Evolutionary conservation across 805 yeast species (phyloP).

Genomic region (Yueomyces sinensis): DNA sequence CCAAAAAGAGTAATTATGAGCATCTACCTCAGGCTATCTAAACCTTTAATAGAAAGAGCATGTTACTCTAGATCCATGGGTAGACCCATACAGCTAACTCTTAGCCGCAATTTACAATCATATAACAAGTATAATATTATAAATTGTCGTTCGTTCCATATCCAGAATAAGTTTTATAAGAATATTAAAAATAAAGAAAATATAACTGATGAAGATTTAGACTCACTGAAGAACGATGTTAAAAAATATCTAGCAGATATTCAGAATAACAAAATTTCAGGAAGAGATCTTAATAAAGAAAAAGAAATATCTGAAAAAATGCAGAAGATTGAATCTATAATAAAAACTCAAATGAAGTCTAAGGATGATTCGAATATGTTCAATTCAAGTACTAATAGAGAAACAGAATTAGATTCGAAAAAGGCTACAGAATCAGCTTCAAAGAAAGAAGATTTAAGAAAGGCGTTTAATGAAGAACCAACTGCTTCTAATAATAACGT

Average conservation of each 20-base stretch:
- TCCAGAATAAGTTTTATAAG: background rate
- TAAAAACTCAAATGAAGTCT: conserved; percentile 6
- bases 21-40: background rate
- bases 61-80: background rate
- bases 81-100: background rate
- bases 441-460: background rate
- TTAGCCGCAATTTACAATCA: background rate
- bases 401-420: too few relatives aligned
- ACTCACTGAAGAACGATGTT: conserved; percentile 11
- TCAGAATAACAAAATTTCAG: conserved; percentile 7
- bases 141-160: background rate
- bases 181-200: conserved; percentile 3
- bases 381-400: background rate
- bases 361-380: conserved; percentile 2
- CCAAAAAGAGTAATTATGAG: background rate
- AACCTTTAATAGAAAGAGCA: background rate
- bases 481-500: conserved; percentile 15
- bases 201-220: conserved; percentile 16
- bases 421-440: too few relatives aligned
- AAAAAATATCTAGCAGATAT: conserved; percentile 14
- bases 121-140: background rate
- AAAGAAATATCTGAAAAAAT: conserved; percentile 7
- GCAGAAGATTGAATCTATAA: conserved; percentile 7
- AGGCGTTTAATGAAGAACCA: background rate
- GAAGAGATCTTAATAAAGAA: conserved; percentile 8